Conservation (phyloP, 192 early-diverging fungal genomes). For the Mortierella claussenii region DNA sequence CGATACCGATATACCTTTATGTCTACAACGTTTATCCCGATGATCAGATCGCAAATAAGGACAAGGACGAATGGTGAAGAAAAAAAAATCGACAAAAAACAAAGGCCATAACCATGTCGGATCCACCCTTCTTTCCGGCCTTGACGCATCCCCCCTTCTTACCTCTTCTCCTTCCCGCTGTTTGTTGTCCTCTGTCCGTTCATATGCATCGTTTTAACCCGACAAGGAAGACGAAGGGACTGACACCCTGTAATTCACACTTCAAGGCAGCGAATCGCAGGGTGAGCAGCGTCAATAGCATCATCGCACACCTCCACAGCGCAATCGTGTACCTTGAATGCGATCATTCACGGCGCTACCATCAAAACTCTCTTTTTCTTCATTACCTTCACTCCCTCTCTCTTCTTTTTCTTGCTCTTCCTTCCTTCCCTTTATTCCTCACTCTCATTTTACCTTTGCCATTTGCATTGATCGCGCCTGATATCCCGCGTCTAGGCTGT, state of each 20-base stretch:
- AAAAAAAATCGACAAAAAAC: no score
- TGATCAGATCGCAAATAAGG: no score
- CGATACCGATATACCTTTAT: no score
- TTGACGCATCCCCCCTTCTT: background rate
- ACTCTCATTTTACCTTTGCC: background rate
- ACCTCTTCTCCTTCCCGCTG: background rate
- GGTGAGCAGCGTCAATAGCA: slow-evolving; percentile 6
- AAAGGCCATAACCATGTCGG: no score
- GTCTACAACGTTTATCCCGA: no score
- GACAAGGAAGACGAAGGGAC: no score
- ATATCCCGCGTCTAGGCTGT: no score
- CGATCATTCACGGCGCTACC: background rate
- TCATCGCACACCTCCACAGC: slow-evolving; percentile 8
- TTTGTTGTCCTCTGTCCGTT: no score
- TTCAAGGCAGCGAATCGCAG: background rate
- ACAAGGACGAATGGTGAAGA: no score
- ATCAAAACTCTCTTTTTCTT: background rate
- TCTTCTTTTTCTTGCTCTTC: slow-evolving; percentile 1
- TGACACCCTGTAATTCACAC: no score
- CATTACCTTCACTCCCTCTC: background rate
- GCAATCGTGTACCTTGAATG: slow-evolving; percentile 6
- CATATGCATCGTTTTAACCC: no score
- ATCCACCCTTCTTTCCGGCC: background rate
- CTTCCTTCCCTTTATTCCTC: background rate
- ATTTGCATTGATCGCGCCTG: background rate